Conservation (phyloP, 495 filamentous ascomycete genomes). For the Xylaria flabelliformis region DNA sequence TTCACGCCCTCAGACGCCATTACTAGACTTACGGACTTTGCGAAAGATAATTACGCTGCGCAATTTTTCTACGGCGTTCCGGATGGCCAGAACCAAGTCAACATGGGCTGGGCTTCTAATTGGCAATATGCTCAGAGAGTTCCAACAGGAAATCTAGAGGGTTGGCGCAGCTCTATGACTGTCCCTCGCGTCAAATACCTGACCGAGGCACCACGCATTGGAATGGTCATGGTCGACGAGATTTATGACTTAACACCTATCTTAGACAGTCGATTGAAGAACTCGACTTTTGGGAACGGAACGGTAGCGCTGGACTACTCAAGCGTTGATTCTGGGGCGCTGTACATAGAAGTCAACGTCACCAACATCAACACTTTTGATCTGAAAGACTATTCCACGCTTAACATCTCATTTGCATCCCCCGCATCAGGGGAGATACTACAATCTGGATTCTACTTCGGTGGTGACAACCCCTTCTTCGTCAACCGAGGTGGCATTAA, state of each 20-base stretch:
- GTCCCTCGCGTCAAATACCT: slow-evolving; percentile 53
- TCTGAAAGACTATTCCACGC: slow-evolving; percentile 44
- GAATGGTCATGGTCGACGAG: slow-evolving; percentile 52
- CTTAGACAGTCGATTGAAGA: slow-evolving; percentile 39
- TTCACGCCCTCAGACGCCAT: slow-evolving; percentile 51
- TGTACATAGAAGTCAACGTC: slow-evolving; percentile 55
- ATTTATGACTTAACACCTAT: slow-evolving; percentile 48
- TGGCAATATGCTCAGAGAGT: slow-evolving; percentile 63
- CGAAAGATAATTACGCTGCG: slow-evolving; percentile 65
- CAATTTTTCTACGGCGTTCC: slow-evolving; percentile 59
- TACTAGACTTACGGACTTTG: slow-evolving; percentile 58
- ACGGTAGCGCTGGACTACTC: slow-evolving; percentile 50
- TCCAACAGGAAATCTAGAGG: slow-evolving; percentile 54
- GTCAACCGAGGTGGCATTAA: slow-evolving; percentile 51
- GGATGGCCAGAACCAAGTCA: slow-evolving; percentile 46
- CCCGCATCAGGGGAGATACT: slow-evolving; percentile 54
- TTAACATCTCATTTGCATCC: slow-evolving; percentile 59
- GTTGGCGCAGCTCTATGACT: slow-evolving; percentile 61
- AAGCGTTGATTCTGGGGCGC: slow-evolving; percentile 47
- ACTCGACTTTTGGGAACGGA: slow-evolving; percentile 43
- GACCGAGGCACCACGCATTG: slow-evolving; percentile 48
- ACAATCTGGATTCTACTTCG: slow-evolving; percentile 53
- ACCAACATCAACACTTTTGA: slow-evolving; percentile 43
- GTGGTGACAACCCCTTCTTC: slow-evolving; percentile 55
- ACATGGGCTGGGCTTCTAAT: slow-evolving; percentile 65